Evolutionary conservation across 495 filamentous ascomycete genomes (phyloP).

Genomic region (Aspergillus indologenus): DNA sequence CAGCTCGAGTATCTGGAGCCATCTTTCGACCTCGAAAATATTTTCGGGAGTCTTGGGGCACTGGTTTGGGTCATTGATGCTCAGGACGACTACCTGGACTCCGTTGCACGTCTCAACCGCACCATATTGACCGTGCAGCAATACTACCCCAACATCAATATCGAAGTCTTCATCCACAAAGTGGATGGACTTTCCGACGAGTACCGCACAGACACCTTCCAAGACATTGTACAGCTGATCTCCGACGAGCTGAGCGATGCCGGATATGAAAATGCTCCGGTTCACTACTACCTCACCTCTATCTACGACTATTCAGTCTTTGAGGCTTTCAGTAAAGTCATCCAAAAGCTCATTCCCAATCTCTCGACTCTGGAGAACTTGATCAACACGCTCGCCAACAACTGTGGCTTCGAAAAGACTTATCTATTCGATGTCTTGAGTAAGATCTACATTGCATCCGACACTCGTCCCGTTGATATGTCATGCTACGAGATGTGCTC

Average conservation of each 20-base stretch:
- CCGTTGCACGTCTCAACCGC: slow-evolving; percentile 77
- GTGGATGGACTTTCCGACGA: slow-evolving; percentile 93
- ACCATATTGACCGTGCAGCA: slow-evolving; percentile 85
- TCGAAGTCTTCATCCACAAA: slow-evolving; percentile 98
- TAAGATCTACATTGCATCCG: slow-evolving; percentile 98
- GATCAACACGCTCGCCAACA: slow-evolving; percentile 82
- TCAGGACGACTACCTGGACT: slow-evolving; percentile 93
- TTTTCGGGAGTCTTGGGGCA: slow-evolving; percentile 89
- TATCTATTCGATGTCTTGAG: slow-evolving; percentile 95
- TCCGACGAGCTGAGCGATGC: slow-evolving; percentile 92
- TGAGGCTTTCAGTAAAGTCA: slow-evolving; percentile 96
- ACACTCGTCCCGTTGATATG: slow-evolving; percentile 88
- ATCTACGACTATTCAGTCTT: slow-evolving; percentile 99
- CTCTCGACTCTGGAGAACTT: slow-evolving; percentile 87
- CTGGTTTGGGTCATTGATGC: slow-evolving; percentile 98
- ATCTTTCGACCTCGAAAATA: slow-evolving; percentile 81
- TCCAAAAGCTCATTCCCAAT: slow-evolving; percentile 93
- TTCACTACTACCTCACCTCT: slow-evolving; percentile 89
- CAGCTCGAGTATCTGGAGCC: slow-evolving; percentile 87
- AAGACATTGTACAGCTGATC: slow-evolving; percentile 93
- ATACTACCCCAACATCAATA: slow-evolving; percentile 84
- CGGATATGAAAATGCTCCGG: slow-evolving; percentile 85
- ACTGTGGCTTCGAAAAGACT: slow-evolving; percentile 92
- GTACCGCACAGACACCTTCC: slow-evolving; percentile 87
- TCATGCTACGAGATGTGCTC: slow-evolving; percentile 95